Conservation (phyloP, 352 stramenopile species). For the Phytophthora ramorum region DNA sequence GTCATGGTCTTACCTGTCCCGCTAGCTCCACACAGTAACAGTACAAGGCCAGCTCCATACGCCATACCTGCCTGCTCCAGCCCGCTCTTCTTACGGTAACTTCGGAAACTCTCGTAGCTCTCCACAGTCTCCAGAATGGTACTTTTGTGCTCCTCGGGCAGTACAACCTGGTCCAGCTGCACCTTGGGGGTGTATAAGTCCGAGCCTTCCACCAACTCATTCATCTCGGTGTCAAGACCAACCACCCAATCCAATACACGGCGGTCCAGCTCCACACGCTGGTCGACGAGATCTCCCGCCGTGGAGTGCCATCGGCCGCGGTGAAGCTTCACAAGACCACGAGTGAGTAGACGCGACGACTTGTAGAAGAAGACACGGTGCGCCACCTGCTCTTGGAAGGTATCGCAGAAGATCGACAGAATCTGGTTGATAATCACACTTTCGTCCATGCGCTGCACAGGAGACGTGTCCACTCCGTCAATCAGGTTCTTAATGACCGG, state of each 20-base stretch:
- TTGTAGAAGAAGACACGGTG: slow-evolving; percentile 92
- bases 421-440: slow-evolving; percentile 92
- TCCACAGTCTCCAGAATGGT: slow-evolving; percentile 84
- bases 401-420: slow-evolving; percentile 89
- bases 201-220: slow-evolving; percentile 89
- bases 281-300: slow-evolving; percentile 85
- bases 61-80: slow-evolving; percentile 75
- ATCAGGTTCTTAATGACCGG: slow-evolving; percentile 90
- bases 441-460: slow-evolving; percentile 90
- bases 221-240: slow-evolving; percentile 89
- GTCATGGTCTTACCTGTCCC: slow-evolving; percentile 94
- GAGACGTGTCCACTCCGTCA: slow-evolving; percentile 84
- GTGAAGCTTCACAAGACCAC: slow-evolving; percentile 84
- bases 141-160: slow-evolving; percentile 85
- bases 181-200: slow-evolving; percentile 90
- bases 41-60: slow-evolving; percentile 80
- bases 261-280: slow-evolving; percentile 86
- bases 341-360: slow-evolving; percentile 76
- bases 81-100: slow-evolving; percentile 81
- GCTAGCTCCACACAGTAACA: slow-evolving; percentile 84
- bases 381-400: slow-evolving; percentile 88
- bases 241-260: slow-evolving; percentile 90
- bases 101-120: slow-evolving; percentile 84
- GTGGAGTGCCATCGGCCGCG: slow-evolving; percentile 86
- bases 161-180: slow-evolving; percentile 82